phyloP scores from a whole-genome alignment of 1,139 yeast genomes.

The Kodamaea sp. region DNA sequence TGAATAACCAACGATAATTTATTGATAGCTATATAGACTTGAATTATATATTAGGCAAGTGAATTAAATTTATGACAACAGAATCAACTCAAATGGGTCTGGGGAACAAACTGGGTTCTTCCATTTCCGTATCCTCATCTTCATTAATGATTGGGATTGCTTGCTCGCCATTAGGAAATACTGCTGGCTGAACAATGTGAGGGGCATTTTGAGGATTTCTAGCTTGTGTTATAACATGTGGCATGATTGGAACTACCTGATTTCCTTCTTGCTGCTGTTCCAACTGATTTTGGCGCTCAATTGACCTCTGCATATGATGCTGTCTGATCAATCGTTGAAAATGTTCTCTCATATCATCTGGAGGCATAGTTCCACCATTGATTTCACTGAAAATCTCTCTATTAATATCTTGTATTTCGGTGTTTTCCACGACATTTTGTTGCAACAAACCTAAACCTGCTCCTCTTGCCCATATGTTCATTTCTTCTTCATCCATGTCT shows the following conservation, averaged over 20 bases:
- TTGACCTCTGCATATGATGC: slow-evolving; percentile 17
- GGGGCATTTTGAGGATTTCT: slow-evolving; percentile 36
- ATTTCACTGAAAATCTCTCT: slow-evolving; percentile 38
- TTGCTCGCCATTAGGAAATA: slow-evolving; percentile 36
- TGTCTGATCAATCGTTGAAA: slow-evolving; percentile 36
- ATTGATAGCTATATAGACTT: too few species aligned
- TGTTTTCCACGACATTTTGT: slow-evolving; percentile 17
- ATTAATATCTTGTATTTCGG: slow-evolving; percentile 33
- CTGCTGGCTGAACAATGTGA: slow-evolving; percentile 46
- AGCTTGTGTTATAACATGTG: slow-evolving; percentile 6
- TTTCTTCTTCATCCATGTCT: slow-evolving; percentile 23
- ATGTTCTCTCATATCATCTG: slow-evolving; percentile 43
- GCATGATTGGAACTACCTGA: slow-evolving; percentile 1
- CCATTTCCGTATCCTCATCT: slow-evolving; percentile 42
- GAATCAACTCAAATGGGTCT: slow-evolving; percentile 2
- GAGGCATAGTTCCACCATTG: slow-evolving; percentile 35
- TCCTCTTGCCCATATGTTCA: slow-evolving; percentile 33
- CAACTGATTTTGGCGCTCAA: slow-evolving; percentile 11
- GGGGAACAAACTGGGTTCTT: slow-evolving; percentile 31
- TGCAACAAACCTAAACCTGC: slow-evolving; percentile 36
- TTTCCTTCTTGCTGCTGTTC: slow-evolving; percentile 8
- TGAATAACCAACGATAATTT: too few species aligned
- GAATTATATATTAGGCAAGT: not conserved
- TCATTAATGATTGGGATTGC: slow-evolving; percentile 28
- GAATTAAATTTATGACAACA: too few species aligned